phyloP scores from a whole-genome alignment of 345 rosid species.

The Brassica rapa region DNA sequence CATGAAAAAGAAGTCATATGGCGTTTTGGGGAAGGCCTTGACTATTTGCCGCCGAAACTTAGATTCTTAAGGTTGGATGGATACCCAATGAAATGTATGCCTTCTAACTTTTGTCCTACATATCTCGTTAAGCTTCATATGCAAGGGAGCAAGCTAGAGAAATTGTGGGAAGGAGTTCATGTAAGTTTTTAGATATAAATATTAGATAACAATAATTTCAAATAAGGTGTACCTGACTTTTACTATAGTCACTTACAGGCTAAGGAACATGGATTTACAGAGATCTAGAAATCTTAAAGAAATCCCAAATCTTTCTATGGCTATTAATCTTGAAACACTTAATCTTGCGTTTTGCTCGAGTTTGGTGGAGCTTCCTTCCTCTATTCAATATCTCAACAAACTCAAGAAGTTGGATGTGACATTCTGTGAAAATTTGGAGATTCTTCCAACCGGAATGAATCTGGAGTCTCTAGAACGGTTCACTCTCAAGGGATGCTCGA shows the following conservation, averaged over 20 bases:
- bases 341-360: not conserved
- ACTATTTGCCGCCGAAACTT: conserved; percentile 8
- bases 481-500: not conserved
- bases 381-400: not conserved
- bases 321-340: not conserved
- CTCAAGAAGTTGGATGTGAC: not conserved
- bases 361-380: not conserved
- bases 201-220: no score
- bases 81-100: conserved; percentile 17
- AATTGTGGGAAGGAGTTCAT: no score
- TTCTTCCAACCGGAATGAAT: not conserved
- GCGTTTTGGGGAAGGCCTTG: not conserved
- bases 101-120: not conserved
- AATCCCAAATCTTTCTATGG: no score
- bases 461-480: not conserved
- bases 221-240: no score
- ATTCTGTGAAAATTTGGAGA: not conserved
- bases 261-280: no score
- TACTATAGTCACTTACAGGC: no score
- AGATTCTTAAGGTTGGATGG: conserved; percentile 2
- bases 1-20: no score
- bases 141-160: no score
- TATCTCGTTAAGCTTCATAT: no score
- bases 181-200: no score
- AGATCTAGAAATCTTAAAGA: no score